Percentiles rank a stretch among this genome's conserved stretches.
Evolutionary conservation across 768 basidiomycete genomes (phyloP).

Genomic region (Vararia minispora): DNA sequence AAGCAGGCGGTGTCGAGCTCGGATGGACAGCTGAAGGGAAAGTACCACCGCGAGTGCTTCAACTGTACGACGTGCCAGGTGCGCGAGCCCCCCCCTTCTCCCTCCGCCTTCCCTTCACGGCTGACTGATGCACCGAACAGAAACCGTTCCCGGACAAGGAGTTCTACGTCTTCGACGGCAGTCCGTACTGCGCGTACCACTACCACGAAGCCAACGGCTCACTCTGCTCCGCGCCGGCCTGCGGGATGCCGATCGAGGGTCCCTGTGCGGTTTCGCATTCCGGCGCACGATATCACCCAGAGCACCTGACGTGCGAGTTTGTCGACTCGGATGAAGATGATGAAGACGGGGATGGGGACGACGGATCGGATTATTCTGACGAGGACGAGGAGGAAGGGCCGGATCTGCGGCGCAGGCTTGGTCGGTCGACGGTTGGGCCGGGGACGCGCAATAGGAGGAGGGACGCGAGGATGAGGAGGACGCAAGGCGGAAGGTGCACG

Average conservation of each 20-base stretch:
- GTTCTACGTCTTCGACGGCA: constrained; percentile 87
- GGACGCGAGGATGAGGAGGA: not conserved
- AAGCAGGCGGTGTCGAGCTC: constrained; percentile 83
- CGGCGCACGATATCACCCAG: constrained; percentile 77
- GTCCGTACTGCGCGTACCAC: constrained; percentile 85
- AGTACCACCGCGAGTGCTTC: constrained; percentile 89
- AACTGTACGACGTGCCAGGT: constrained; percentile 79
- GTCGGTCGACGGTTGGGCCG: not conserved
- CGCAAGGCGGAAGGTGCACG: constrained; percentile 25
- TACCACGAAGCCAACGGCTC: constrained; percentile 91
- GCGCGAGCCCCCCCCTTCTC: constrained; percentile 20
- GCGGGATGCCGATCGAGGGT: constrained; percentile 87
- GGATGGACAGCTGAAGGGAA: constrained; percentile 92
- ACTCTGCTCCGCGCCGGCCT: constrained; percentile 66
- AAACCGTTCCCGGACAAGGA: constrained; percentile 85
- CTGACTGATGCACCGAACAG: constrained; percentile 23
- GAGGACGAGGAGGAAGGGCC: constrained; percentile 3
- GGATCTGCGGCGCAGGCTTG: constrained; percentile 8
- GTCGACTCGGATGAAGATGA: constrained; percentile 22
- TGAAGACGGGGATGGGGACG: not conserved
- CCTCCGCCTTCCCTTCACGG: not conserved
- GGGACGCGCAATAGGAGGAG: too few species aligned
- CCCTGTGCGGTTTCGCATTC: constrained; percentile 82
- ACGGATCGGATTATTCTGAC: too few species aligned
- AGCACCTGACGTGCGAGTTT: constrained; percentile 77